Evolutionary conservation across 2,329 filamentous ascomycete genomes (phyloP), one percentile per base, ranked within the genome.

Genomic region (Anisogramma anomala): DNA sequence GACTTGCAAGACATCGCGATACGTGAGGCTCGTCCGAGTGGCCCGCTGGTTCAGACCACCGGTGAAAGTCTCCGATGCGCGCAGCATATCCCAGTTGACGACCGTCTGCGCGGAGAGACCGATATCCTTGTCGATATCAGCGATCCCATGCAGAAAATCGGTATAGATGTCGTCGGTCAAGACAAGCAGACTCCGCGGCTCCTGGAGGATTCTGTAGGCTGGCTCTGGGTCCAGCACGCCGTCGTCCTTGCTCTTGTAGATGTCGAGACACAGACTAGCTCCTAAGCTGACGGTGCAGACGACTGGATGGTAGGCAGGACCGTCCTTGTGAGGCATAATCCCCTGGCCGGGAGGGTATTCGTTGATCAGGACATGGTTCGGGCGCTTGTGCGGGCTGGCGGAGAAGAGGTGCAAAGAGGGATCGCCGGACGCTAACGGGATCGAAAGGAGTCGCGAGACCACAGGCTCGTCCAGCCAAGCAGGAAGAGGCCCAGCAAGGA

Each of bases 261-360:
- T 66, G 51, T 94, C 80, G 38, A 96, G 67, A 43, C 89, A 85
- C 7, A 94, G 66, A 35, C 76, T 76, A 8, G 77, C 76, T 0
- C 85, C 85, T 6, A 98, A 65, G 62, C 85, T 94, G 48, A 96
- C 80, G 2, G 91, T 96, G 49, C 86, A 91, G 10, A 95, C 89
- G 11, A 93, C 77, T 1, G 83, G 83, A 55, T 83, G 74, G 57
- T 98, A 98, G 8, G 89, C 85, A 7, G 74, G 65, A 2, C 89
- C 91, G 58, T 98, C 89, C 68, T 95, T 91, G 59, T 96, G 89
- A 34, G 88, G 80, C 84, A 95, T 94, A 50, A 96, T 96, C n/a
- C 89, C 89, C 48, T 94, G 76, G 2, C 84, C 85, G 0, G 84
- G 77, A 1, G 71, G 70, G 59, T 96, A 98, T 59, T 95, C 88